Evolutionary conservation across 2,329 filamentous ascomycete genomes (phyloP).

Genomic region (Calonectria honghensis): DNA sequence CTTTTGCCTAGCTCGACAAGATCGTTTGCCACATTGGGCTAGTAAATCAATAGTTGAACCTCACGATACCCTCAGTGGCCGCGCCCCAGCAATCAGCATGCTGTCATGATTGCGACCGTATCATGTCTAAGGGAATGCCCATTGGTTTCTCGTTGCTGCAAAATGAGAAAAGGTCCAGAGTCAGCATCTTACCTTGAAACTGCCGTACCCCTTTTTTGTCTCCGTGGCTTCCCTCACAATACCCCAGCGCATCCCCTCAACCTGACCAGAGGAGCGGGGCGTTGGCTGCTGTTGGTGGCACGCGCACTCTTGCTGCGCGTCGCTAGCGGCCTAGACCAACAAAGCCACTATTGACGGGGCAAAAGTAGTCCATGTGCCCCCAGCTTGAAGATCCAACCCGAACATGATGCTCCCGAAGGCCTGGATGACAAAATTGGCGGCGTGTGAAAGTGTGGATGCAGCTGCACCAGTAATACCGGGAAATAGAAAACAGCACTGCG

Average conservation of each 20-base stretch:
- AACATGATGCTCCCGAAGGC: neutral
- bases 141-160: neutral
- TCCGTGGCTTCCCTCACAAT: neutral
- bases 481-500: neutral
- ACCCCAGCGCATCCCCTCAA: too few species aligned
- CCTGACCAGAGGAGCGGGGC: neutral
- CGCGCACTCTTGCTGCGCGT: neutral
- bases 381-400: too few species aligned
- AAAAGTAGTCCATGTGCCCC: neutral
- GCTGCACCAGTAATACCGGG: neutral
- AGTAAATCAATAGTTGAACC: constrained; percentile 5
- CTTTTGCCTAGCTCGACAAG: neutral
- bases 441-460: neutral
- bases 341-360: neutral
- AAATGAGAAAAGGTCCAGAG: too few species aligned
- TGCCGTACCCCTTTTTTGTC: neutral
- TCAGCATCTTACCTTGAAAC: neutral
- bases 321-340: neutral
- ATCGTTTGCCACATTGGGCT: neutral
- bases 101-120: neutral
- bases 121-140: too few species aligned
- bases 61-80: neutral
- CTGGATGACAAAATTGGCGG: neutral
- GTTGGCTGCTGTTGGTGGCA: neutral
- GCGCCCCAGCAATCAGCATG: neutral